phyloP scores from a whole-genome alignment of 306 rosid species.

The Acmispon strigosus region DNA sequence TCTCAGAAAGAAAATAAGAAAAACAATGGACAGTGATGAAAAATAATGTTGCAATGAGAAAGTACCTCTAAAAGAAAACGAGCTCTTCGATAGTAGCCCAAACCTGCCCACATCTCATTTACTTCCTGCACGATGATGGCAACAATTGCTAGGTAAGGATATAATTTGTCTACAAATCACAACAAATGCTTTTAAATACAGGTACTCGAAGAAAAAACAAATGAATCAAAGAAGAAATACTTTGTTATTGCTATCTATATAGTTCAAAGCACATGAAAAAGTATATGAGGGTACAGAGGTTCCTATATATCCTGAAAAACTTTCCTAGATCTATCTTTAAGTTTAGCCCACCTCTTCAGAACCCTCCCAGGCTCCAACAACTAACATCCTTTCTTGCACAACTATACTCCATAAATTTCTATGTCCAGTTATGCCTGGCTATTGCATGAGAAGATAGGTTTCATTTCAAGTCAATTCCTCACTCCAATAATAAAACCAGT shows the following conservation, averaged over 20 bases:
- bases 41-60: not conserved
- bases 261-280: not conserved
- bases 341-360: not conserved
- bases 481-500: not conserved
- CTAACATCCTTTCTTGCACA: not conserved
- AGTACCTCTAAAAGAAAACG: slow-evolving; percentile 82
- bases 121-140: slow-evolving; percentile 57
- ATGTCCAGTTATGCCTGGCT: not conserved
- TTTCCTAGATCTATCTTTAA: not conserved
- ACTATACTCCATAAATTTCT: not conserved
- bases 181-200: not conserved
- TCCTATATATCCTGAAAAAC: not conserved
- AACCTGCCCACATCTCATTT: slow-evolving; percentile 94
- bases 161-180: not conserved
- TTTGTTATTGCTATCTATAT: not conserved
- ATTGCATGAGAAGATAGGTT: not conserved
- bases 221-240: not conserved
- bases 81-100: slow-evolving; percentile 93
- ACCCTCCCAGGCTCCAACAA: not conserved
- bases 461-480: not conserved
- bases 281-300: not conserved
- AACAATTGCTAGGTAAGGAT: not conserved
- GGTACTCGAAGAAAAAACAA: not conserved
- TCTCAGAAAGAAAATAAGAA: not conserved
- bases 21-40: not conserved